Evolutionary conservation across 108 stramenopile species (phyloP).

Genomic region (Chaetoceros tenuissimus): DNA sequence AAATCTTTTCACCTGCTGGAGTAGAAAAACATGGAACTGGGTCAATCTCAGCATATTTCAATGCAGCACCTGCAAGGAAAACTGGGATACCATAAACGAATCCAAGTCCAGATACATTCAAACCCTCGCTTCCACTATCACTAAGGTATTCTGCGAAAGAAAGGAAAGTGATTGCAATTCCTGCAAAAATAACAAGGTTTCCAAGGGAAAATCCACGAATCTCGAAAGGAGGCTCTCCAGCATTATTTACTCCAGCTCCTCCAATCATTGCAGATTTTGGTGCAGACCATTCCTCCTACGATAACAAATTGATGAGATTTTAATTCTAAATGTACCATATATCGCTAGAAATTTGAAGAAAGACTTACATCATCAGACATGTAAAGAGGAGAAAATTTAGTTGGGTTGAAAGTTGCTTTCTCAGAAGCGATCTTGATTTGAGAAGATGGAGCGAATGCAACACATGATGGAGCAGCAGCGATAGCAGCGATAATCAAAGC

Average conservation of each 20-base stretch:
- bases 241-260: conserved; percentile 90
- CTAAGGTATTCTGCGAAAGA: conserved; percentile 88
- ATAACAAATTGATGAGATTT: neutral
- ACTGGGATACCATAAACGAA: conserved; percentile 98
- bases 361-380: neutral
- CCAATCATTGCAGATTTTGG: conserved; percentile 81
- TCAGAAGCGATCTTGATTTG: neutral
- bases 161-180: conserved; percentile 66
- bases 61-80: conserved; percentile 85
- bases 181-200: conserved; percentile 76
- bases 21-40: conserved; percentile 75
- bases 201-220: conserved; percentile 95
- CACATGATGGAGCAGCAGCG: neutral
- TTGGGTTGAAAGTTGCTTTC: neutral
- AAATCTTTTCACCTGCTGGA: conserved; percentile 50
- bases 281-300: conserved; percentile 42
- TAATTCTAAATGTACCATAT: neutral
- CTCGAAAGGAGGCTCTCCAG: conserved; percentile 96
- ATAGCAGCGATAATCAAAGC: neutral
- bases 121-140: conserved; percentile 69
- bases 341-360: neutral
- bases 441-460: neutral
- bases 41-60: conserved; percentile 95
- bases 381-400: neutral
- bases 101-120: conserved; percentile 83